A percentile compares a stretch with the other conserved stretches of the same genome.
Conservation (phyloP, 1,284 basidiomycete species). For the Melanopsichium pennsylvanicum region DNA sequence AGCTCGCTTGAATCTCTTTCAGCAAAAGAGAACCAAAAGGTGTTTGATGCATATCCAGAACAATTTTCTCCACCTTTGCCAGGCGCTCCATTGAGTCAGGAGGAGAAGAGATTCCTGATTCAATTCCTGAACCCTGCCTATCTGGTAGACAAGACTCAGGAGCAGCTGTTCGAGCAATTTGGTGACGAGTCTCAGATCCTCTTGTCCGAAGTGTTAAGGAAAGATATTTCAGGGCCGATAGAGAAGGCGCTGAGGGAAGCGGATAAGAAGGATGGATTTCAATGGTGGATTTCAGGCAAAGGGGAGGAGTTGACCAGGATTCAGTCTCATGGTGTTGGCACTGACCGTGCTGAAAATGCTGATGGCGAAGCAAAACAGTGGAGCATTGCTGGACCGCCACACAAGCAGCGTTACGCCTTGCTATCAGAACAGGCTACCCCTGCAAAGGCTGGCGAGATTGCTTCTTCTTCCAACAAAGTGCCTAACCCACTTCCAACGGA, state of each 20-base stretch:
- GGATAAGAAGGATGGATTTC: constrained; percentile 73
- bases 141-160: constrained; percentile 81
- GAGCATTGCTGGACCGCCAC: constrained; percentile 84
- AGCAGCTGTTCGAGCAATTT: constrained; percentile 82
- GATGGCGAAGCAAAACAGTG: constrained; percentile 68
- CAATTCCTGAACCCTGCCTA: constrained; percentile 89
- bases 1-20: constrained; percentile 69
- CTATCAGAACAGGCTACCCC: constrained; percentile 58
- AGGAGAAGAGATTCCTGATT: constrained; percentile 60
- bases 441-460: constrained; percentile 29
- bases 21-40: constrained; percentile 73
- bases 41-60: constrained; percentile 69
- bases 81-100: constrained; percentile 53
- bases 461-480: constrained; percentile 3
- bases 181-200: constrained; percentile 87
- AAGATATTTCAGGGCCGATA: constrained; percentile 56
- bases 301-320: constrained; percentile 45
- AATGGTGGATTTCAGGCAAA: constrained; percentile 55
- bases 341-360: constrained; percentile 14
- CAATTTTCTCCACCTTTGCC: constrained; percentile 51
- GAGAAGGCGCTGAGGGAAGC: constrained; percentile 61
- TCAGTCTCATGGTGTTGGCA: constrained; percentile 52
- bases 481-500: constrained; percentile 41
- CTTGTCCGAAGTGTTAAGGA: constrained; percentile 59
- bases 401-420: constrained; percentile 89